A percentile compares a stretch with the other conserved stretches of the same genome.
Conservation (phyloP, 768 basidiomycete genomes). For the Floccularia luteovirens region DNA sequence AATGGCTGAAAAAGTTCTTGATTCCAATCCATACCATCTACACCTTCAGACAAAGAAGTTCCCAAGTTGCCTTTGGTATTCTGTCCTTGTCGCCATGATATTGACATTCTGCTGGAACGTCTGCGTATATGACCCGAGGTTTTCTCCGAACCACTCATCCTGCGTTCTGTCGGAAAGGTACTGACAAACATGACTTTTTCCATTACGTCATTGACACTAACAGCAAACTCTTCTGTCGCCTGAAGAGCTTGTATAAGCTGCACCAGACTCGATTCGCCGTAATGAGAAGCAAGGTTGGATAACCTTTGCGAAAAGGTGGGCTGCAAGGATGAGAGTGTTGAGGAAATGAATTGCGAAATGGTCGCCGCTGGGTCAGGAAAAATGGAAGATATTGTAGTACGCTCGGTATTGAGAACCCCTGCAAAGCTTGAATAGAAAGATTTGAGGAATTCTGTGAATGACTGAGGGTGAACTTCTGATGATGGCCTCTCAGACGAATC, state of each 20-base stretch:
- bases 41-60: too few species aligned
- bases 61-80: slow-evolving; percentile 13
- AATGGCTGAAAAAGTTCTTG: slow-evolving; percentile 91
- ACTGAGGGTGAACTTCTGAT: slow-evolving; percentile 17
- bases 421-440: slow-evolving; percentile 70
- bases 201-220: slow-evolving; percentile 64
- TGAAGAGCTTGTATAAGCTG: slow-evolving; percentile 68
- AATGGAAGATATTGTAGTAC: slow-evolving; percentile 68
- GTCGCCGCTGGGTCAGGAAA: slow-evolving; percentile 80
- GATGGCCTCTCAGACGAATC: slow-evolving; percentile 13
- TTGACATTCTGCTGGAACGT: slow-evolving; percentile 57
- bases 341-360: slow-evolving; percentile 76
- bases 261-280: slow-evolving; percentile 55
- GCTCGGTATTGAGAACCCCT: slow-evolving; percentile 60
- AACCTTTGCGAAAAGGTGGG: slow-evolving; percentile 82
- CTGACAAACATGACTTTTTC: slow-evolving; percentile 54
- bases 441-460: slow-evolving; percentile 62
- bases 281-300: slow-evolving; percentile 54
- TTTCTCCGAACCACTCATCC: slow-evolving; percentile 12
- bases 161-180: slow-evolving; percentile 8
- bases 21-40: slow-evolving; percentile 70
- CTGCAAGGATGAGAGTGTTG: slow-evolving; percentile 69
- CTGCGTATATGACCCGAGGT: slow-evolving; percentile 32
- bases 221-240: slow-evolving; percentile 79
- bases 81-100: slow-evolving; percentile 46